Evolutionary conservation across 352 stramenopile species (phyloP).

Genomic region (Globisporangium acanthophoron): DNA sequence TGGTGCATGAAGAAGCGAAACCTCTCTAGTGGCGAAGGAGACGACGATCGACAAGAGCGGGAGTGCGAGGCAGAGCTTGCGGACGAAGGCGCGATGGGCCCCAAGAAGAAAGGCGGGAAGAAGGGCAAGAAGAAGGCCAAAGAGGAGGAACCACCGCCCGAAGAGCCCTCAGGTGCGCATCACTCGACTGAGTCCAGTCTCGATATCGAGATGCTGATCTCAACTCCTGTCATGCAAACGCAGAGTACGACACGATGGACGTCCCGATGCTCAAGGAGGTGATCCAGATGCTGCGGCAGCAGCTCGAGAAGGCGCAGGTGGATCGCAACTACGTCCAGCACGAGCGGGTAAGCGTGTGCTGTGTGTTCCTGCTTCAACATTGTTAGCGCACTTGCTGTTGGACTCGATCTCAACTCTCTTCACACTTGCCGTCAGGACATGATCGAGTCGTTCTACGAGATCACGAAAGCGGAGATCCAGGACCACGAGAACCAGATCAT

Average conservation of each 20-base stretch:
- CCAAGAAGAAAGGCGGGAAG: constrained; percentile 66
- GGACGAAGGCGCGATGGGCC: constrained; percentile 27
- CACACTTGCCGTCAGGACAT: constrained; percentile 61
- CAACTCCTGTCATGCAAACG: background rate
- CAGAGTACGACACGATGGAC: constrained; percentile 92
- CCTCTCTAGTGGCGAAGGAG: too few species aligned
- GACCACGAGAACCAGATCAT: constrained; percentile 90
- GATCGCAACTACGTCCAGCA: constrained; percentile 95
- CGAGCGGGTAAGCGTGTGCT: constrained; percentile 53
- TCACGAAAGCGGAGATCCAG: constrained; percentile 90
- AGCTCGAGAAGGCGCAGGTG: constrained; percentile 87
- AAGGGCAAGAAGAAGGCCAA: constrained; percentile 71
- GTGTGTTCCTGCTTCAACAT: background rate
- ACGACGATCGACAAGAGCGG: background rate
- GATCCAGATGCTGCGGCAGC: constrained; percentile 89
- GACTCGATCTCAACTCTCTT: constrained; percentile 4
- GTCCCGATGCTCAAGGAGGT: constrained; percentile 91
- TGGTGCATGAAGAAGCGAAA: background rate
- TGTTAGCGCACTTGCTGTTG: background rate
- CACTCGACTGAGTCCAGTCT: background rate
- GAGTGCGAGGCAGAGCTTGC: background rate
- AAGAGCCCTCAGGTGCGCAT: constrained; percentile 63
- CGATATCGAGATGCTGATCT: background rate
- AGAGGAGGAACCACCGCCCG: constrained; percentile 50
- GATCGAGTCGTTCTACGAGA: constrained; percentile 94